Evolutionary conservation across 805 yeast species (phyloP).

Genomic region (Gaillardinia entomophila): DNA sequence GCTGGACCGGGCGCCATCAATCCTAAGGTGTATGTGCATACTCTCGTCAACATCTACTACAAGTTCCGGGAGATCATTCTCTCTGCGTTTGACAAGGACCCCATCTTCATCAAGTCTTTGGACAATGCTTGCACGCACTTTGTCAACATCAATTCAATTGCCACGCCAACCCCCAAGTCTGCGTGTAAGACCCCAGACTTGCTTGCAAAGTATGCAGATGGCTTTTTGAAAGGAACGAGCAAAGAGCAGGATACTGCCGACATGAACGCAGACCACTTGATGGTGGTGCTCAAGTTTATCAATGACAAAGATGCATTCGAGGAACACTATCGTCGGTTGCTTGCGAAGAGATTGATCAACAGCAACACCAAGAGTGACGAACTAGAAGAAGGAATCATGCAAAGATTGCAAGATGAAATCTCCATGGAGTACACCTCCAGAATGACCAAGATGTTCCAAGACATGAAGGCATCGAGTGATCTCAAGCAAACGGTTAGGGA

Average conservation of each 20-base stretch:
- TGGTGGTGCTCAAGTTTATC: slow-evolving; percentile 80
- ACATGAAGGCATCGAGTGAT: slow-evolving; percentile 79
- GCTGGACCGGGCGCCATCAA: slow-evolving; percentile 36
- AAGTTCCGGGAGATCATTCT: slow-evolving; percentile 62
- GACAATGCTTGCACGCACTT: slow-evolving; percentile 84
- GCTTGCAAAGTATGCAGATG: slow-evolving; percentile 84
- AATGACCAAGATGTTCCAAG: slow-evolving; percentile 93
- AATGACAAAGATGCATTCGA: slow-evolving; percentile 96
- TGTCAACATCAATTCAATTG: slow-evolving; percentile 78
- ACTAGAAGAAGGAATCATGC: slow-evolving; percentile 78
- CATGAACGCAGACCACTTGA: slow-evolving; percentile 77
- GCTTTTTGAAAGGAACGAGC: slow-evolving; percentile 68
- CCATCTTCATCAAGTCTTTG: slow-evolving; percentile 77
- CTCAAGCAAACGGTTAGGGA: slow-evolving; percentile 56
- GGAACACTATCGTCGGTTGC: slow-evolving; percentile 79
- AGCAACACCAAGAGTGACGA: slow-evolving; percentile 82
- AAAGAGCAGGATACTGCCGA: slow-evolving; percentile 66
- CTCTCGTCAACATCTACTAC: slow-evolving; percentile 63
- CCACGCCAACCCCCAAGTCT: slow-evolving; percentile 55
- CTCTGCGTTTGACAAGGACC: slow-evolving; percentile 64
- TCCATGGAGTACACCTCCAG: slow-evolving; percentile 90
- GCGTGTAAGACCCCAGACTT: slow-evolving; percentile 85
- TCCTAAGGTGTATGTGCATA: slow-evolving; percentile 76
- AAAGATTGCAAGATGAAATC: slow-evolving; percentile 81
- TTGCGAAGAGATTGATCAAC: slow-evolving; percentile 85